Evolutionary conservation across 2,329 filamentous ascomycete genomes (phyloP), one percentile per base, ranked within the genome.

Genomic region (Colletotrichum brevisporum): DNA sequence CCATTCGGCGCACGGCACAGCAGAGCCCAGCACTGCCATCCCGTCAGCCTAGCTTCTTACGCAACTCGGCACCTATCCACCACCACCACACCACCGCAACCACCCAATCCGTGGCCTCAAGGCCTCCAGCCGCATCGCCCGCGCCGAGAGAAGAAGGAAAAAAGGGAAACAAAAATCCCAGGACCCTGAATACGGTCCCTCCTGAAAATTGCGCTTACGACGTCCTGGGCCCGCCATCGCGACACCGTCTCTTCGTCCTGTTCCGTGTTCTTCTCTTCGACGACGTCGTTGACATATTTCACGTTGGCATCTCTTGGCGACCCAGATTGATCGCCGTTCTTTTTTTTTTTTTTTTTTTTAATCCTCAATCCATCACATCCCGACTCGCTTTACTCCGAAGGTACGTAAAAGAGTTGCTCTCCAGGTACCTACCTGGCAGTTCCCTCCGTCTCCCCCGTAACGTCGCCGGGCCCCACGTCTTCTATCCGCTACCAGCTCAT

Each of bases 401-500:
- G 56, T 59, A 43, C 45, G 56, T 43, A 36, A 36, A 36, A 3
- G 21, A 3, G 21, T 24, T 36, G 31, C 31, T 36, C 31, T 36
- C 31, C 10, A 31, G 2, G 2, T 36, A 36, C 31, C 31, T 36
- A 31, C 31, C 31, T 36, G 31, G 31, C 31, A 10, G 31, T 36
- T 10, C 31, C 31, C 8, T 27, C 45, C 61, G 55, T 66, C 62
- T 48, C 48, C 39, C 39, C 45, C 62, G 64, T 66, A 66, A 66
- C 66, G 62, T 60, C 50, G 24, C 50, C 55, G 15, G 31, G 50
- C 51, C 55, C 66, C 66, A 69, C 67, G 67, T 21, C 18, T 55
- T 45, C 39, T 69, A 69, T 69, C 48, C 62, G 62, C 45, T 66
- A 52, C 66, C 26, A 69, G 67, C 67, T 56, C 55, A 69, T 66